Evolutionary conservation across 2,329 filamentous ascomycete species (phyloP).

Genomic region (Sphaceloma murrayae): DNA sequence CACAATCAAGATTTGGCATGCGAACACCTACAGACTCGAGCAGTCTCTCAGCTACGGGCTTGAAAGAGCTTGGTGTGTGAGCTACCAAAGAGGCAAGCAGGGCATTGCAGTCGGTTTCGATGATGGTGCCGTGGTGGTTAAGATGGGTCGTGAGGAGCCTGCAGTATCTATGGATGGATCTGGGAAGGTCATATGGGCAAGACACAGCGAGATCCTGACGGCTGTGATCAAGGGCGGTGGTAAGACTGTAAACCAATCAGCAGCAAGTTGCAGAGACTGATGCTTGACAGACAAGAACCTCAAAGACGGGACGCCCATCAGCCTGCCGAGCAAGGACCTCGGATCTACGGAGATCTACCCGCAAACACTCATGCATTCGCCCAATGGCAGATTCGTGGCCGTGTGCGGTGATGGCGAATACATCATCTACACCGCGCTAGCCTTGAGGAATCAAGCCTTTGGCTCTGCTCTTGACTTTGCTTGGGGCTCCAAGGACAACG

Average conservation of each 20-base stretch:
- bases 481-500: slow-evolving; percentile 95
- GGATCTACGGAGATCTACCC: slow-evolving; percentile 96
- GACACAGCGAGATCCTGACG: slow-evolving; percentile 89
- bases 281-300: slow-evolving; percentile 53
- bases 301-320: slow-evolving; percentile 83
- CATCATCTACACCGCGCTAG: slow-evolving; percentile 95
- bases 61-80: slow-evolving; percentile 94
- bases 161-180: slow-evolving; percentile 95
- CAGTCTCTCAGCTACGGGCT: slow-evolving; percentile 93
- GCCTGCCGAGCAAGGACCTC: slow-evolving; percentile 83
- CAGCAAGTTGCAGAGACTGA: slow-evolving; percentile 22
- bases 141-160: slow-evolving; percentile 93
- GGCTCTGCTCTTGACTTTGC: slow-evolving; percentile 92
- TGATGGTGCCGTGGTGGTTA: slow-evolving; percentile 93
- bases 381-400: slow-evolving; percentile 82
- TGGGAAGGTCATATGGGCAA: slow-evolving; percentile 92
- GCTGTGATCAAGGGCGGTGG: slow-evolving; percentile 85
- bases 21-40: slow-evolving; percentile 92
- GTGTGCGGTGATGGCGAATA: slow-evolving; percentile 96
- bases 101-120: slow-evolving; percentile 94
- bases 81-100: slow-evolving; percentile 89
- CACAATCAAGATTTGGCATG: slow-evolving; percentile 96
- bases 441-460: slow-evolving; percentile 96
- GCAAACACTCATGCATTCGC: slow-evolving; percentile 88
- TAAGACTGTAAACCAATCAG: slow-evolving; percentile 23